Evolutionary conservation across 805 yeast genomes (phyloP).

Genomic region (Schwanniomyces pseudopolymorphus): DNA sequence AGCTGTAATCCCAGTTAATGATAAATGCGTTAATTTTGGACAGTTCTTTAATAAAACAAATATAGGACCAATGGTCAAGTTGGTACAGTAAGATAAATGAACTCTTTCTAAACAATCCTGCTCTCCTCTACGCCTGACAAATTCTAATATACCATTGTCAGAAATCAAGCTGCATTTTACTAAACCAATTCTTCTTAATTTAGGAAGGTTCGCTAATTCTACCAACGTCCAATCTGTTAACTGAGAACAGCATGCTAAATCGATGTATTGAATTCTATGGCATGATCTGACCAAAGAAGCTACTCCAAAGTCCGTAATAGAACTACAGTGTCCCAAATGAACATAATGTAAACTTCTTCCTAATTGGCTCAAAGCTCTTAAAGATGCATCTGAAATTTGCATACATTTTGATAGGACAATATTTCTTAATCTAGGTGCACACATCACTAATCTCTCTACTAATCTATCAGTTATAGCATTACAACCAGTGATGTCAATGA

Average conservation of each 20-base stretch:
- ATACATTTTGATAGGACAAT: constrained; percentile 88
- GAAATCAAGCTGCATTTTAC: constrained; percentile 89
- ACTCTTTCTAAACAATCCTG: constrained; percentile 88
- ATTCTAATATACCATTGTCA: constrained; percentile 74
- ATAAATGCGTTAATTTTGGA: constrained; percentile 83
- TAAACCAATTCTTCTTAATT: constrained; percentile 84
- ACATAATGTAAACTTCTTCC: constrained; percentile 83
- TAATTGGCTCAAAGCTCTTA: constrained; percentile 66
- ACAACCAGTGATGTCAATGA: constrained; percentile 84
- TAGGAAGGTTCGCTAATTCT: constrained; percentile 73
- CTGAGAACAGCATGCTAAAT: constrained; percentile 90
- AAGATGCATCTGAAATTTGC: constrained; percentile 78
- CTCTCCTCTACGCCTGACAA: constrained; percentile 64
- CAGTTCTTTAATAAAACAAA: constrained; percentile 72
- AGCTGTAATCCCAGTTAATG: constrained; percentile 89
- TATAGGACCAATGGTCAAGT: constrained; percentile 76
- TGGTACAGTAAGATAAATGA: constrained; percentile 87
- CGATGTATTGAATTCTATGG: constrained; percentile 85
- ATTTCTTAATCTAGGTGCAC: constrained; percentile 85
- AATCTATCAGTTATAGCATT: constrained; percentile 75
- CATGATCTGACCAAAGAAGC: constrained; percentile 71
- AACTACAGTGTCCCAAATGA: constrained; percentile 91
- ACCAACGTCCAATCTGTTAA: constrained; percentile 79
- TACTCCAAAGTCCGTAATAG: constrained; percentile 88
- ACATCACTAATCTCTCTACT: constrained; percentile 64